Conservation (phyloP, 352 stramenopile species). For the Phytophthora syringae region DNA sequence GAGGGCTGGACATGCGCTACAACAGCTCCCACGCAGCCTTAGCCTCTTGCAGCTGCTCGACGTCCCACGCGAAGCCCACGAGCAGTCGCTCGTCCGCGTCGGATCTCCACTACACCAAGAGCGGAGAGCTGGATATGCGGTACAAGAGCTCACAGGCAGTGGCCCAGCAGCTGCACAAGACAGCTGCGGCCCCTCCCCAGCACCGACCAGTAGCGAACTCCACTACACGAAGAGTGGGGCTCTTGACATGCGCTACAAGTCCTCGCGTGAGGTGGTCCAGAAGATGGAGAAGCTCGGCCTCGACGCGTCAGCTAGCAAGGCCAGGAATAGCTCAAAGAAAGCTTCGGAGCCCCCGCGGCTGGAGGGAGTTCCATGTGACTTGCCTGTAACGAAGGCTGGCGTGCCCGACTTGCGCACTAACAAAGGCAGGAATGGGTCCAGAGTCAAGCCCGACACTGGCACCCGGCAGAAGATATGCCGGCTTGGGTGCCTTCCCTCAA, state of each 20-base stretch:
- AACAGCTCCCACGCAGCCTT: constrained; percentile 18
- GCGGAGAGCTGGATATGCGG: constrained; percentile 29
- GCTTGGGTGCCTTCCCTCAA: constrained; percentile 35
- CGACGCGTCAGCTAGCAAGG: not conserved
- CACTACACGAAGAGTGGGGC: constrained; percentile 32
- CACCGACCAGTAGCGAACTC: constrained; percentile 6
- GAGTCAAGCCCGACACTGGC: constrained; percentile 32
- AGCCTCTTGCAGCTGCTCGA: constrained; percentile 5
- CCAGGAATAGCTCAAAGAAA: constrained; percentile 7
- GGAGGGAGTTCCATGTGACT: constrained; percentile 14
- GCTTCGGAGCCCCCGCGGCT: constrained; percentile 10
- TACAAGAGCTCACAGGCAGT: constrained; percentile 28
- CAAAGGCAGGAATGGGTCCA: constrained; percentile 37
- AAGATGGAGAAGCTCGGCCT: constrained; percentile 30
- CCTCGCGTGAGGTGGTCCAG: constrained; percentile 24
- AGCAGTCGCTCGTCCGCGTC: constrained; percentile 11
- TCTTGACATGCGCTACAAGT: constrained; percentile 40
- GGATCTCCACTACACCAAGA: constrained; percentile 34
- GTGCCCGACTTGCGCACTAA: constrained; percentile 32
- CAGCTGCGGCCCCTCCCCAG: no score
- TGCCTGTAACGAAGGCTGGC: constrained; percentile 36
- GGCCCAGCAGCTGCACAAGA: constrained; percentile 17
- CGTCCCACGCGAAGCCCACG: no score
- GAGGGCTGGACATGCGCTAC: constrained; percentile 35
- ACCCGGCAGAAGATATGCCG: constrained; percentile 26